phyloP scores from a whole-genome alignment of 2,329 filamentous ascomycete genomes.

The Scytalidium lignicola region DNA sequence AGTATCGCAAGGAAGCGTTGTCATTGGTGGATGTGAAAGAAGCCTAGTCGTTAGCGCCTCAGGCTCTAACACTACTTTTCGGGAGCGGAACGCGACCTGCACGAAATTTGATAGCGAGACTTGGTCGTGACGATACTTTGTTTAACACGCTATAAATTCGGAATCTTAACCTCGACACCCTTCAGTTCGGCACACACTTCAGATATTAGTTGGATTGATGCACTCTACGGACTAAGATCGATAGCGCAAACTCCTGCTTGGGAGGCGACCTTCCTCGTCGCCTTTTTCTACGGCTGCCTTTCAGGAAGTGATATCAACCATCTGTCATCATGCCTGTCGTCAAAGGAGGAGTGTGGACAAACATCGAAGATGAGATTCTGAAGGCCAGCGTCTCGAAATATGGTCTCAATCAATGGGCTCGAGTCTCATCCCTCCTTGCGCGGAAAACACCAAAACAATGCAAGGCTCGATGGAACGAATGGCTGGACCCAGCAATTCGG shows the following conservation, averaged over 20 bases:
- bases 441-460: slow-evolving; percentile 98
- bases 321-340: slow-evolving; percentile 60
- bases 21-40: no score
- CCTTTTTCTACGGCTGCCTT: not conserved
- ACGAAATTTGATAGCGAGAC: not conserved
- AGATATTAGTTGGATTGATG: not conserved
- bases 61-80: not conserved
- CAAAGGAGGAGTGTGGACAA: slow-evolving; percentile 71
- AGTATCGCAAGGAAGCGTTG: no score
- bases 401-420: slow-evolving; percentile 95
- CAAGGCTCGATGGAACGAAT: slow-evolving; percentile 97
- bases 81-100: not conserved
- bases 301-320: not conserved
- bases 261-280: not conserved
- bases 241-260: not conserved
- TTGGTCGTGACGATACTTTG: not conserved
- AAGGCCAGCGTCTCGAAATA: slow-evolving; percentile 94
- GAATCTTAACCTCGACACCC: not conserved
- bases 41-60: not conserved
- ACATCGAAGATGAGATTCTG: slow-evolving; percentile 90
- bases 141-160: not conserved
- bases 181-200: not conserved
- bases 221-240: not conserved
- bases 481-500: slow-evolving; percentile 95
- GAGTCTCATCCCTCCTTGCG: slow-evolving; percentile 92